Percentiles rank a stretch among this genome's conserved stretches.
These are phyloP conservation scores for Mucor piriformis DNA, from an alignment of 371 early-diverging fungal species.

Conservation along the genomic window DNA sequence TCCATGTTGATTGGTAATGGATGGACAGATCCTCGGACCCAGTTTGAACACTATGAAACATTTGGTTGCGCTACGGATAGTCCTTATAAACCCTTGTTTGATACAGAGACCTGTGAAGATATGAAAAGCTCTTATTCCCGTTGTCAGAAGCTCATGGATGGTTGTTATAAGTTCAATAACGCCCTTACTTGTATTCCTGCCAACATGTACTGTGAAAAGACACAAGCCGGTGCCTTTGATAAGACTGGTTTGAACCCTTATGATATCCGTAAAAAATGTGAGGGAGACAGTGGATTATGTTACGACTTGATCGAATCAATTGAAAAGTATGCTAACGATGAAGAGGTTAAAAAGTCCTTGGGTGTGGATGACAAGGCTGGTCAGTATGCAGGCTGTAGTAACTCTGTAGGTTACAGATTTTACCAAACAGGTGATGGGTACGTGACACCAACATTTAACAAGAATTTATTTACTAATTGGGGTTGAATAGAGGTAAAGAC, in stretches of 20 bases:
- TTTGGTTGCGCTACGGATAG: slow-evolving; percentile 72
- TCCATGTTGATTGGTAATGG: slow-evolving; percentile 90
- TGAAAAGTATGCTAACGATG: slow-evolving; percentile 70
- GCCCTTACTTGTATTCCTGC: slow-evolving; percentile 81
- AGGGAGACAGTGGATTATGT: slow-evolving; percentile 64
- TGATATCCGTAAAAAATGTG: slow-evolving; percentile 75
- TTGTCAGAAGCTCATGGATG: slow-evolving; percentile 70
- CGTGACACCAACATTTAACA: slow-evolving; percentile 19
- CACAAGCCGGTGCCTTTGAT: slow-evolving; percentile 58
- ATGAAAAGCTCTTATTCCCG: slow-evolving; percentile 71
- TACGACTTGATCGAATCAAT: slow-evolving; percentile 77
- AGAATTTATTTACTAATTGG: slow-evolving; percentile 19
- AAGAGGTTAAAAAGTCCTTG: slow-evolving; percentile 71
- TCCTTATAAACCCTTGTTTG: slow-evolving; percentile 29
- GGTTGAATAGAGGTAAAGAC: slow-evolving; percentile 7
- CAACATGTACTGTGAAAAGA: slow-evolving; percentile 75
- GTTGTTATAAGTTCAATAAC: slow-evolving; percentile 77
- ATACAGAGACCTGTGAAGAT: slow-evolving; percentile 60
- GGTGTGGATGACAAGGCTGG: slow-evolving; percentile 61
- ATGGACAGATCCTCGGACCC: slow-evolving; percentile 79
- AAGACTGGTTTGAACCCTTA: slow-evolving; percentile 74
- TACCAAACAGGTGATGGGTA: slow-evolving; percentile 79
- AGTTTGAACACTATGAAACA: slow-evolving; percentile 83
- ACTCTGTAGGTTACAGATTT: slow-evolving; percentile 74
- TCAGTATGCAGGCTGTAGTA: slow-evolving; percentile 75